Evolutionary conservation across 306 rosid genomes (phyloP), one percentile per base, ranked within the genome.

Genomic region (Cicer pinnatifidum): DNA sequence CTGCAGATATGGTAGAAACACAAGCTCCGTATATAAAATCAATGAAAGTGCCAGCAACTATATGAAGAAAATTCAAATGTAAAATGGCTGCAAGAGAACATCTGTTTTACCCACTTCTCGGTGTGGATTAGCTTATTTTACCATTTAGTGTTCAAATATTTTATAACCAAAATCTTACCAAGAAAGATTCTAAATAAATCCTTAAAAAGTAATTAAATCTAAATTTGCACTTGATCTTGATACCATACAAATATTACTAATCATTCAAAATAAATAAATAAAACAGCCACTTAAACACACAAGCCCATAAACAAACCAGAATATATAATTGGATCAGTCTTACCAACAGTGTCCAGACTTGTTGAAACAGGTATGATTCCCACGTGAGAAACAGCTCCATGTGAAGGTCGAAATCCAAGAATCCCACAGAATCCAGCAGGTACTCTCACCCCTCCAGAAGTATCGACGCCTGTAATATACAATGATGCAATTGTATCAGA

Each of bases 401-500:
- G 83, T 6, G 99, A 95, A 69, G 97, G 97, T 45, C 97, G 92
- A 89, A 95, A 95, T 66, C 97, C 99, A 44, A 95, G 60, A 76
- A 95, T 62, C 51, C 92, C 97, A 85, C 99, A 95, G 84, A 80
- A 95, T 61, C 85, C 93, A 67, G 99, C 99, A 74, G 97, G 99
- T 69, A 95, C 76, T 85, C 99, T 90, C 78, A 95, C 89, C 33
- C 96, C 97, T 43, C 99, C 99, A 81, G 79, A 85, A 80, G 97
- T 90, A 86, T 95, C 99, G 65, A 91, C 72, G 45, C 99, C 99
- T 95, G 86, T 57, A 52, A 78, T 54, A 53, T 6, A 50, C 40
- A 46, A 75, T 37, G 76, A 77, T 71, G 15, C 48, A 43, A 71
- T 60, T 67, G 58, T 62, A 54, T 45, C 74, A 74, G 40, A 81